Conservation (phyloP, 208 protist species). For the Wallacemonas sp. region DNA sequence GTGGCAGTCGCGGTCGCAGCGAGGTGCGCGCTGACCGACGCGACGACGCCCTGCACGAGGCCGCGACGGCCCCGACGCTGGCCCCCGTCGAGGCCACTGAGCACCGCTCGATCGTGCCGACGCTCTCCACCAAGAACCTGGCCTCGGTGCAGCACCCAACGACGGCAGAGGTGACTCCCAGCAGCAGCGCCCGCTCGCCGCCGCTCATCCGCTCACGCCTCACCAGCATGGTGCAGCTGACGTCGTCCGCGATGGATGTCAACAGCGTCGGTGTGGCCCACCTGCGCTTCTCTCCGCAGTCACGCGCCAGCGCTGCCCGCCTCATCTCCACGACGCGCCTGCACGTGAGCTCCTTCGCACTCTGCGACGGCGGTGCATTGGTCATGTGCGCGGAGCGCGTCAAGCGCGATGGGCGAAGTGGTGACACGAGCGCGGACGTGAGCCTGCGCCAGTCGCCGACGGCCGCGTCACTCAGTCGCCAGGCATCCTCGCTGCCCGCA, state of each 20-base stretch:
- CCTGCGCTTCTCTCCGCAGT: not conserved
- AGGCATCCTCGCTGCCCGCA: not conserved
- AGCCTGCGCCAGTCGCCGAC: not conserved
- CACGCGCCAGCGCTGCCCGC: not conserved
- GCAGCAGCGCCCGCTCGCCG: too few relatives aligned
- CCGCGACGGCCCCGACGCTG: too few relatives aligned
- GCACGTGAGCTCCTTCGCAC: not conserved
- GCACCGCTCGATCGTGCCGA: not conserved
- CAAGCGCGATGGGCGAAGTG: not conserved
- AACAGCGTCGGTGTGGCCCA: not conserved
- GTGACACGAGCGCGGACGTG: not conserved
- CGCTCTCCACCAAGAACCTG: too few relatives aligned
- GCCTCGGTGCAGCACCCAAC: too few relatives aligned
- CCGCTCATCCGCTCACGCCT: not conserved
- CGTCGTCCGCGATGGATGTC: not conserved
- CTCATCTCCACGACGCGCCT: slow-evolving; percentile 1
- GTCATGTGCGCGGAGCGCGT: slow-evolving; percentile 9
- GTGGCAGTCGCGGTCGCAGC: not conserved
- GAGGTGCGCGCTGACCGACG: not conserved
- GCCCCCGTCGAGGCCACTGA: not conserved
- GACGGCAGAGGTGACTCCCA: too few relatives aligned
- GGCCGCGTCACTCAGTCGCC: not conserved
- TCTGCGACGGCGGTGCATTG: slow-evolving; percentile 12
- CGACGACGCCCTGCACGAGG: too few relatives aligned
- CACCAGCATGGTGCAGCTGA: not conserved